Evolutionary conservation across 176 grass and related monocot genomes (phyloP).

Genomic region (Carex cristatella): DNA sequence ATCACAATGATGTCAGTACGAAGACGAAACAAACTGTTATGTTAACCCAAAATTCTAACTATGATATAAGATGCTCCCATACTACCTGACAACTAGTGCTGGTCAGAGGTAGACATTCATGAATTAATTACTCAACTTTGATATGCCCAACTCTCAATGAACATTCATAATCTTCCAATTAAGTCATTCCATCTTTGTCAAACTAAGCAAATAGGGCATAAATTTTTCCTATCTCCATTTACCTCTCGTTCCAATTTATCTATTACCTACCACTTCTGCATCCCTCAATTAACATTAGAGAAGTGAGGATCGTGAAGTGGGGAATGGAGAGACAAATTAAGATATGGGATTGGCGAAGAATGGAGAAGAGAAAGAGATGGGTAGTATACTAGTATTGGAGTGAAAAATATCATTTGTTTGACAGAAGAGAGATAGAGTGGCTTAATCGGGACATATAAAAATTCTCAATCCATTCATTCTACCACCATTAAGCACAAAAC

Average conservation of each 20-base stretch:
- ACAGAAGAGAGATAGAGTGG: background rate
- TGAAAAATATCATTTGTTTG: background rate
- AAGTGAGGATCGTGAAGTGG: background rate
- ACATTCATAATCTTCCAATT: background rate
- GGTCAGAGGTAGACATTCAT: background rate
- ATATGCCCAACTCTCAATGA: background rate
- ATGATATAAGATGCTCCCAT: background rate
- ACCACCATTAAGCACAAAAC: background rate
- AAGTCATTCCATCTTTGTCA: background rate
- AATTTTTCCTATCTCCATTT: background rate
- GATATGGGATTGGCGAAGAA: background rate
- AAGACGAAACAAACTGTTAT: conserved; percentile 2
- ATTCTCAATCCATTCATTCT: background rate
- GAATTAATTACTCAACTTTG: background rate
- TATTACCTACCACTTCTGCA: background rate
- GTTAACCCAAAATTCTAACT: background rate
- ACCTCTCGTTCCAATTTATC: background rate
- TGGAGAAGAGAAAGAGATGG: background rate
- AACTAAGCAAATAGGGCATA: background rate
- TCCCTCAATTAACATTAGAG: background rate
- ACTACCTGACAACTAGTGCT: background rate
- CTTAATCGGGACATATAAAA: background rate
- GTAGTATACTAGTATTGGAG: background rate
- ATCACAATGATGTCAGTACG: conserved; percentile 8
- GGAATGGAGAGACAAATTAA: background rate